Base-by-base conservation (phyloP, 2,329 filamentous ascomycete species). In the Laburnicola sp. region DNA sequence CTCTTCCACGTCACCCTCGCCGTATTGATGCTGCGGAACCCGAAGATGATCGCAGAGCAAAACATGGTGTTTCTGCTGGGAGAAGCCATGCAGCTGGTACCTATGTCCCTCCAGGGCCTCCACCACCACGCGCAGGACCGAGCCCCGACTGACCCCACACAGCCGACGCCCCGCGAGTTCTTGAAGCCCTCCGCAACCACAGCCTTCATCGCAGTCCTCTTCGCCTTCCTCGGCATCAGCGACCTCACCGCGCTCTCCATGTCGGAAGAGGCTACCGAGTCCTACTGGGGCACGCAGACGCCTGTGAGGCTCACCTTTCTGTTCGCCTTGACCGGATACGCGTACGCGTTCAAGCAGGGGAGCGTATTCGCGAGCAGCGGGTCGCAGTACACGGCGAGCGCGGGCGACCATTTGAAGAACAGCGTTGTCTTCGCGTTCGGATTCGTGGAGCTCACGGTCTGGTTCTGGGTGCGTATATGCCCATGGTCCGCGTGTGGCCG, bases 1-100 rank as follows among this genome's bases (percentile, higher is more conserved):
- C 82, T 96, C 69, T 91, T 94, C 77, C 89, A 96, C 75, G 74
- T 96, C 58, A 89, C 89, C 4, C 78, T 94, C 42, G 91, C 86
- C 64, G 91, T 87, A 74, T 90, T 94, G 77, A 87, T 97, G 76
- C 80, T 95, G 64, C 87, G 84, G 36, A 86, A 81, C 51, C 92
- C 92, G 4, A 76, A 77, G 54, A 80, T 82, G 37, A 80, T 97
- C 63, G 85, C 88, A 42, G 87, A 93, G 67, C 90, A 95, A 65
- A 85, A 87, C 45, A 73, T 96, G 22, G 89, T 96, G 41, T 89
- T 85, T 61, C 82, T 96, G 27, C 76, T 96, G 25, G 91, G 91
- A 48, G 88, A 95, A 73, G 85, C 89, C 46, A 89, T 95, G 85
- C 84, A 86, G 62, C 82, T 96, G 70, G 90, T 93, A 79, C 16